phyloP scores from a whole-genome alignment of 2,329 filamentous ascomycete genomes.

The Coleophoma cylindrospora region DNA sequence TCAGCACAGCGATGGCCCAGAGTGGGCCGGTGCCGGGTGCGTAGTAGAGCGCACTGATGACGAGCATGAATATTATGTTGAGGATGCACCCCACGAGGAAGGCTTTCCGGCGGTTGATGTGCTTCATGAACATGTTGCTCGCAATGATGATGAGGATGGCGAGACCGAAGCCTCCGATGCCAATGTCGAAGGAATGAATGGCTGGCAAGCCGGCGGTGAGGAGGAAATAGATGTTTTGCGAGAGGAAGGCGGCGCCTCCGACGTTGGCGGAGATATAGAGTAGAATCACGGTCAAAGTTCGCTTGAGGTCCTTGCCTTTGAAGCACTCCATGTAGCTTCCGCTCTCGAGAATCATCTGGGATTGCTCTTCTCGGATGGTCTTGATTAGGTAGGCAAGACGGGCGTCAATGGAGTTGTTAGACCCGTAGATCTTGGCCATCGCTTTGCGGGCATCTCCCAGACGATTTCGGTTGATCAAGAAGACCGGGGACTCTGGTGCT shows the following conservation, averaged over 20 bases:
- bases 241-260: constrained; percentile 25
- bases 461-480: constrained; percentile 6
- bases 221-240: constrained; percentile 18
- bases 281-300: constrained; percentile 31
- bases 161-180: constrained; percentile 7
- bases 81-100: constrained; percentile 21
- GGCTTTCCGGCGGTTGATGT: constrained; percentile 29
- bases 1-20: constrained; percentile 13
- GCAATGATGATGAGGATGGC: constrained; percentile 10
- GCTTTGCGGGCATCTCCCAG: constrained; percentile 5
- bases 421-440: constrained; percentile 6
- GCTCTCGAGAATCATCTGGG: not conserved
- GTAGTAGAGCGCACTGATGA: constrained; percentile 12
- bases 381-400: constrained; percentile 9
- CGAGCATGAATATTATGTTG: constrained; percentile 9
- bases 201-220: constrained; percentile 10
- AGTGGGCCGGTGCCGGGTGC: constrained; percentile 3
- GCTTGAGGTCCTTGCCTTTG: constrained; percentile 25
- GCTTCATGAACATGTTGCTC: constrained; percentile 10
- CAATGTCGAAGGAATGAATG: constrained; percentile 9
- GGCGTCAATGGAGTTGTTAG: constrained; percentile 4
- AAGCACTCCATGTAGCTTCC: constrained; percentile 29
- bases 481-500: constrained; percentile 10
- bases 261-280: constrained; percentile 26
- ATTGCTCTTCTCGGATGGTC: constrained; percentile 4